Percentiles rank a stretch among this genome's conserved stretches.
These are phyloP conservation scores for Celoporthe dispersa DNA, from an alignment of 2,329 filamentous ascomycete species.

Conservation along the genomic window DNA sequence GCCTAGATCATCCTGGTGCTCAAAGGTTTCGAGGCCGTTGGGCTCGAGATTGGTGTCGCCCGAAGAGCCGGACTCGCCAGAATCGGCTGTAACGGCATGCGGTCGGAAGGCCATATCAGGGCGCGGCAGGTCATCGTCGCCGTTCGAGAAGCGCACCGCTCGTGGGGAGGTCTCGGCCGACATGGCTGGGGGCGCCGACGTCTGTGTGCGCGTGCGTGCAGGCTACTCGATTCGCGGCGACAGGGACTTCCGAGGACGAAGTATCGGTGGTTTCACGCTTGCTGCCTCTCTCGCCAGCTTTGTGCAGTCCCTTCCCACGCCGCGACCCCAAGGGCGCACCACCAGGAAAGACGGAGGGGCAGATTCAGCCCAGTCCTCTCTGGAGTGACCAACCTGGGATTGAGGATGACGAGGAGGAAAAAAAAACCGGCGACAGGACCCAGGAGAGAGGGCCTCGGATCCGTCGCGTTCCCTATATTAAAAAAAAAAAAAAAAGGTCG, in stretches of 20 bases:
- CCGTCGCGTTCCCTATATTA: neutral
- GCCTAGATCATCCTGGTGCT: constrained; percentile 55
- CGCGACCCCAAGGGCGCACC: constrained; percentile 7
- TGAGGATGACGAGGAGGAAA: neutral
- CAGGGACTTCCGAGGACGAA: neutral
- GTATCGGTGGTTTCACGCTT: neutral
- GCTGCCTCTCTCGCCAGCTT: neutral
- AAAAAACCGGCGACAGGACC: neutral
- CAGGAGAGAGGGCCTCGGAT: neutral
- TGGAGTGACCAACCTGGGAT: neutral
- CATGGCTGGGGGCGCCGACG: constrained; percentile 33
- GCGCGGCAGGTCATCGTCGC: constrained; percentile 50
- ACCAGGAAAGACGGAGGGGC: neutral
- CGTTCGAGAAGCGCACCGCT: constrained; percentile 60
- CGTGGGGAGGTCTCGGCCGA: constrained; percentile 57
- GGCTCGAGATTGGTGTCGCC: constrained; percentile 50
- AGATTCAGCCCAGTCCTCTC: constrained; percentile 2
- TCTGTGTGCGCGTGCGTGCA: neutral
- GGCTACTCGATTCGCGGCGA: neutral
- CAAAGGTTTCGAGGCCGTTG: constrained; percentile 44
- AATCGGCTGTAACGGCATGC: constrained; percentile 46
- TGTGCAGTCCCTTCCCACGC: neutral
- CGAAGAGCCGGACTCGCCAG: constrained; percentile 53
- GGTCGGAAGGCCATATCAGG: constrained; percentile 47
- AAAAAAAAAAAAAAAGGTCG: neutral